Percentiles rank a stretch among this genome's conserved stretches.
Conservation (phyloP, 768 basidiomycete species). For the Tylopilus sp. region DNA sequence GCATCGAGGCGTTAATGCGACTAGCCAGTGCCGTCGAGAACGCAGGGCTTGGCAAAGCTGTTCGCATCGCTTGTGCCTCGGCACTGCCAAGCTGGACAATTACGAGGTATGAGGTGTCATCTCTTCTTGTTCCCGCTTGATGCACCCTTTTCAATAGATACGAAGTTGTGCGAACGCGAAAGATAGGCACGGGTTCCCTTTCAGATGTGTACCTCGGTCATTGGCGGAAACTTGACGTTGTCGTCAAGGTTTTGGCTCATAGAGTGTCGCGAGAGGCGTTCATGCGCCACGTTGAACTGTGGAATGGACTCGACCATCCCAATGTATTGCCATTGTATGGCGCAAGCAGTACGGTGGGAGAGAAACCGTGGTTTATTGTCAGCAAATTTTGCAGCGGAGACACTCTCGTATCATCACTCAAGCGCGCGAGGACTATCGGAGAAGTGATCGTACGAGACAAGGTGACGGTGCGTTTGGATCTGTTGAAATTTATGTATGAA, state of each 20-base stretch:
- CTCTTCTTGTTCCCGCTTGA: neutral
- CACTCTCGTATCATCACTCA: slow-evolving; percentile 58
- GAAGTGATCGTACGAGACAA: neutral
- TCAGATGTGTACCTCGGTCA: slow-evolving; percentile 74
- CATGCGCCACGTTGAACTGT: slow-evolving; percentile 64
- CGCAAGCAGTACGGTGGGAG: slow-evolving; percentile 66
- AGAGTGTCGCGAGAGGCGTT: slow-evolving; percentile 63
- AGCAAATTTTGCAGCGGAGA: slow-evolving; percentile 69
- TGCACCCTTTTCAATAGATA: slow-evolving; percentile 38
- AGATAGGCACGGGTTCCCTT: slow-evolving; percentile 73
- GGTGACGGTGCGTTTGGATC: slow-evolving; percentile 28
- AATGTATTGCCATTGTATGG: slow-evolving; percentile 75
- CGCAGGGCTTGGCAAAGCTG: neutral
- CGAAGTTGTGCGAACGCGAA: slow-evolving; percentile 68
- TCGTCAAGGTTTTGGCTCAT: slow-evolving; percentile 68
- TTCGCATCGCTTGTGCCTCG: neutral
- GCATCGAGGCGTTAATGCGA: slow-evolving; percentile 66
- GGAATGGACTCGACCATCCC: slow-evolving; percentile 65
- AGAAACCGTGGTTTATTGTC: slow-evolving; percentile 78
- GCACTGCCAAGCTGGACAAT: slow-evolving; percentile 73
- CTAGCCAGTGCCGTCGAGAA: slow-evolving; percentile 39
- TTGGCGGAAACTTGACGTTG: slow-evolving; percentile 65
- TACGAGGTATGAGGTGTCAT: slow-evolving; percentile 42
- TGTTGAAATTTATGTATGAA: slow-evolving; percentile 64
- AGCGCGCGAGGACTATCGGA: slow-evolving; percentile 20